Base-by-base conservation (phyloP, 345 rosid species). In the Salix purpurea region DNA sequence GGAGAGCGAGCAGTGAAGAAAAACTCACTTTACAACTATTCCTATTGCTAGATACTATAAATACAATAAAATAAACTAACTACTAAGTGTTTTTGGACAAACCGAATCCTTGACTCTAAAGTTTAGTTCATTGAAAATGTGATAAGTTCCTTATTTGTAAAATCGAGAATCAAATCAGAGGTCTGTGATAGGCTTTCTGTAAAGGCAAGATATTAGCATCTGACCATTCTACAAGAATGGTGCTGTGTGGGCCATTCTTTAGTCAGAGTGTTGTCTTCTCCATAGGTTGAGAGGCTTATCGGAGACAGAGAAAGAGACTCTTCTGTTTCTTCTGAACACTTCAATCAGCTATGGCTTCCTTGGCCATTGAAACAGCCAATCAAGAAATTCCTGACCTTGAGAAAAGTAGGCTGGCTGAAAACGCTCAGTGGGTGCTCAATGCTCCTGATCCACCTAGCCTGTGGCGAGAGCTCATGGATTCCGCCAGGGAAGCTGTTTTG, bases 271-370 rank as follows among this genome's bases (percentile, higher is more conserved):
- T 4, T 3, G 24, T 58, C 23, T 34, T 30, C n/a, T 21, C 40
- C 26, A 52, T 12, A 34, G 13, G 39, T 40, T 2, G 46, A 83
- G 75, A 76, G 34, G 44, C 36, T n/a, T 37, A 28, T 6, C 24
- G 36, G 68, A 40, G 34, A 77, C 26, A 23, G 73, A 79, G 77
- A 76, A 73, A 83, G 78, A 77, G 74, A 56, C 85, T 81, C 81
- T 74, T 83, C 71, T 73, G 77, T 94, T 95, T 95, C 90, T 75
- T 91, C 96, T 96, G 89, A 95, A 87, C 97, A 91, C 97, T 93
- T 95, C 97, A 95, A 77, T 81, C 28, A 79, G 86, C 82, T 62
- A 79, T 85, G 92, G 87, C 83, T 76, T 48, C 83, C 74, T 66
- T 78, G n/a, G 78, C 83, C 72, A 82, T 54, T 46, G 81, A 76